Evolutionary conservation across 768 basidiomycete species (phyloP), one percentile per base, ranked within the genome.

Genomic region (Mycena crocata): DNA sequence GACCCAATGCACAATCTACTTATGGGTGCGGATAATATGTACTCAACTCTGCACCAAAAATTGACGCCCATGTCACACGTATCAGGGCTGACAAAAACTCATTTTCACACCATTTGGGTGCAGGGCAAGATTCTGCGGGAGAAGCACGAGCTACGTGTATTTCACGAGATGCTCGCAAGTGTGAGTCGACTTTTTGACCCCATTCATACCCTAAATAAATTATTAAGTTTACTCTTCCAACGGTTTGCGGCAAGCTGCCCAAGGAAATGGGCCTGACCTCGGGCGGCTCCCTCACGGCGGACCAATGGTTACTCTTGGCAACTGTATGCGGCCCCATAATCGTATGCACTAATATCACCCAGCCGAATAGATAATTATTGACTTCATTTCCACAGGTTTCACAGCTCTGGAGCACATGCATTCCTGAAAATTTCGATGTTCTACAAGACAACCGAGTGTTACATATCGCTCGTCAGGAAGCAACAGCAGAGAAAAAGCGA

Each of bases 1-100:
- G 76, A 77, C 51, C 77, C 74, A 1, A 77, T 77, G 76, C 73
- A 77, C 42, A 74, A 70, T 40, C 40, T 76, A 8, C 62, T 75
- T 14, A 66, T 72, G 24, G 71, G 74, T 57, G 34, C 30, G 24
- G 31, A 9, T 7, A 19, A 28, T n/a, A n/a, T n/a, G n/a, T n/a
- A n/a, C n/a, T n/a, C n/a, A n/a, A n/a, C n/a, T n/a, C n/a, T n/a
- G n/a, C n/a, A n/a, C n/a, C 34, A 62, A 13, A 28, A 68, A 40
- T 46, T 15, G 7, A 40, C 19, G 24, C 35, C 40, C 24, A 24
- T 23, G 10, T 31, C 34, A 68, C 57, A 67, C n/a, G n/a, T 48
- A 64, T 2, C 37, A 37, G 37, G 37, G 9, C 37, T 37, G 10
- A 37, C 37, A 17, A 72, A 72, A 51, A 70, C 66, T 2, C 71